Percentiles rank a stretch among this genome's conserved stretches.
Evolutionary conservation across 2,329 filamentous ascomycete species (phyloP).

Genomic region (Stemphylium lycopersici): DNA sequence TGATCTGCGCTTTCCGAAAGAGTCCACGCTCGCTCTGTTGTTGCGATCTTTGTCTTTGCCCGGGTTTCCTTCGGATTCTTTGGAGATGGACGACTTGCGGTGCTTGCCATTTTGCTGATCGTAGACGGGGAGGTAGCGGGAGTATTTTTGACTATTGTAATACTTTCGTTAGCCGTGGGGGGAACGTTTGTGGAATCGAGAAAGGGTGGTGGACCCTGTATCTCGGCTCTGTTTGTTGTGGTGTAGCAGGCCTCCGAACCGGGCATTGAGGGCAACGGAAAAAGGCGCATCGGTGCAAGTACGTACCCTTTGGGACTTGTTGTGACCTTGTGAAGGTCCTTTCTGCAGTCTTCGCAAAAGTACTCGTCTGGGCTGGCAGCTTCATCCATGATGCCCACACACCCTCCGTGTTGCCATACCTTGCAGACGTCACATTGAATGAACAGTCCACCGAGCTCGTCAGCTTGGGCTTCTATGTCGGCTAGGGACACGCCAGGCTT

Average conservation of each 20-base stretch:
- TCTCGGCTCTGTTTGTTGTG: neutral
- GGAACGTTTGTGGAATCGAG: neutral
- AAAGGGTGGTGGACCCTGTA: neutral
- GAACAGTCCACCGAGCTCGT: conserved; percentile 92
- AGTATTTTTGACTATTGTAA: conserved; percentile 62
- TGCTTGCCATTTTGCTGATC: conserved; percentile 58
- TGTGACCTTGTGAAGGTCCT: conserved; percentile 86
- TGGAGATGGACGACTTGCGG: conserved; percentile 69
- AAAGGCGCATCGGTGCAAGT: conserved; percentile 16
- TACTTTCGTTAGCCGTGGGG: conserved; percentile 7
- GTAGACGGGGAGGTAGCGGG: conserved; percentile 67
- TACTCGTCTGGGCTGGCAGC: conserved; percentile 94
- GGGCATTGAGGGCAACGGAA: conserved; percentile 14
- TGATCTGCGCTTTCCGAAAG: conserved; percentile 80
- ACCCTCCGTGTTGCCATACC: conserved; percentile 98
- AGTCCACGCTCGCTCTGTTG: conserved; percentile 60
- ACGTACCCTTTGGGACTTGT: conserved; percentile 84
- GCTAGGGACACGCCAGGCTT: conserved; percentile 61
- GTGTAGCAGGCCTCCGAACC: neutral
- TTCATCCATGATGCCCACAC: conserved; percentile 95
- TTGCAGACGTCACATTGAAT: conserved; percentile 98
- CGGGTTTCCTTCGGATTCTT: conserved; percentile 64
- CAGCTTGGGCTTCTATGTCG: conserved; percentile 59
- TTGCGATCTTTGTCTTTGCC: conserved; percentile 62
- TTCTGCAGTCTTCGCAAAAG: conserved; percentile 94